Evolutionary conservation across 2,329 filamentous ascomycete genomes (phyloP).

Genomic region (Aspergillus spinulosporus): DNA sequence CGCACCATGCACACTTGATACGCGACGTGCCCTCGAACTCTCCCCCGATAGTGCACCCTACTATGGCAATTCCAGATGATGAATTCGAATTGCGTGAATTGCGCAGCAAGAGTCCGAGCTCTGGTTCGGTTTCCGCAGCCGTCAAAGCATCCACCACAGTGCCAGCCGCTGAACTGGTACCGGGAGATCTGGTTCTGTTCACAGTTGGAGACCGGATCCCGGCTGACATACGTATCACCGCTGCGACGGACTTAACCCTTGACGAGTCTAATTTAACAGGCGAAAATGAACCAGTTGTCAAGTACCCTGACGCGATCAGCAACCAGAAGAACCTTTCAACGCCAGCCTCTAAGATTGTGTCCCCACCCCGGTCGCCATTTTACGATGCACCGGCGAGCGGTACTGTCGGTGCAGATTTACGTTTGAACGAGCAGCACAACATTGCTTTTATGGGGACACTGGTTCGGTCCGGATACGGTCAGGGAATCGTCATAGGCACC

Average conservation of each 20-base stretch:
- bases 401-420: constrained; percentile 64
- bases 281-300: constrained; percentile 88
- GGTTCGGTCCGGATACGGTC: constrained; percentile 90
- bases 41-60: constrained; percentile 25
- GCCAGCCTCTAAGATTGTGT: constrained; percentile 25
- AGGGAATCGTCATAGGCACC: constrained; percentile 95
- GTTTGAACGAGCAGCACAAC: constrained; percentile 75
- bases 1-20: constrained; percentile 94
- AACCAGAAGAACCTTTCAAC: constrained; percentile 37
- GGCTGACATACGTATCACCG: constrained; percentile 91
- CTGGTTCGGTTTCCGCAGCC: constrained; percentile 60
- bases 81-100: constrained; percentile 53
- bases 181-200: constrained; percentile 89
- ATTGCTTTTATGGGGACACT: constrained; percentile 98
- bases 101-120: constrained; percentile 39
- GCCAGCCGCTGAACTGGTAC: constrained; percentile 81
- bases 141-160: constrained; percentile 81
- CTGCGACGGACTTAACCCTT: constrained; percentile 84
- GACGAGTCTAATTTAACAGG: constrained; percentile 97
- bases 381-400: constrained; percentile 61
- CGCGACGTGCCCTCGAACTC: constrained; percentile 51
- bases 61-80: constrained; percentile 33
- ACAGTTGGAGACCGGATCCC: constrained; percentile 95
- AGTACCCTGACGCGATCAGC: constrained; percentile 65
- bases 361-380: constrained; percentile 55